A percentile compares a stretch with the other conserved stretches of the same genome.
Conservation (phyloP, 306 rosid genomes). For the Cotoneaster glaucophyllus region DNA sequence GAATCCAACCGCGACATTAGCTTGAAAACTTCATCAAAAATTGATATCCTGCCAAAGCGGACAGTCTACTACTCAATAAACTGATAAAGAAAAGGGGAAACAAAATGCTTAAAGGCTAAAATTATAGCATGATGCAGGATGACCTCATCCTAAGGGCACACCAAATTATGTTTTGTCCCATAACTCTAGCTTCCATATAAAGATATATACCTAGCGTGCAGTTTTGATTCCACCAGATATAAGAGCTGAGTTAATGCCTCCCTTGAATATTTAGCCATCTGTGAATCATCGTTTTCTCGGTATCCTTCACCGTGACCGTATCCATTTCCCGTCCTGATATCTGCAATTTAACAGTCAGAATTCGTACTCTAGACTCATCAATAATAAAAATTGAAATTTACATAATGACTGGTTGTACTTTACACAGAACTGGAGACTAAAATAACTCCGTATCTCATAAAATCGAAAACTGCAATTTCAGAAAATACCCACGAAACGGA, state of each 20-base stretch:
- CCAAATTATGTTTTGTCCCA: neutral
- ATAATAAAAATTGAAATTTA: neutral
- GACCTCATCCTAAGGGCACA: neutral
- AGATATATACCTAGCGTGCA: slow-evolving; percentile 45
- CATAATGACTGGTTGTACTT: neutral
- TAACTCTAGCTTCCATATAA: neutral
- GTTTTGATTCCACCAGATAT: slow-evolving; percentile 45
- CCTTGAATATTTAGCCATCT: slow-evolving; percentile 43
- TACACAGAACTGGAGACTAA: neutral
- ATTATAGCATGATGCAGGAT: neutral
- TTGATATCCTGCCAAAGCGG: slow-evolving; percentile 49
- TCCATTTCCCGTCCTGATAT: slow-evolving; percentile 47
- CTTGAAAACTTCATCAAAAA: slow-evolving; percentile 62
- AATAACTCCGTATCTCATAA: neutral
- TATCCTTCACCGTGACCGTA: slow-evolving; percentile 39
- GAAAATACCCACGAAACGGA: neutral
- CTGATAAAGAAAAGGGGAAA: slow-evolving; percentile 12
- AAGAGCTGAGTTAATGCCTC: slow-evolving; percentile 63
- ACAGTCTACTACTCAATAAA: slow-evolving; percentile 1
- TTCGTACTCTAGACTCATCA: neutral
- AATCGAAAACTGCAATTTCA: neutral
- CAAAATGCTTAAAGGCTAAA: neutral
- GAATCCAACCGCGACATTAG: slow-evolving; percentile 52
- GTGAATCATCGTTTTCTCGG: slow-evolving; percentile 47
- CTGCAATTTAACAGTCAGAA: slow-evolving; percentile 28